These are phyloP conservation scores for Leptographium radiaticola DNA, from an alignment of 2,329 filamentous ascomycete species.

Conservation along the genomic window DNA sequence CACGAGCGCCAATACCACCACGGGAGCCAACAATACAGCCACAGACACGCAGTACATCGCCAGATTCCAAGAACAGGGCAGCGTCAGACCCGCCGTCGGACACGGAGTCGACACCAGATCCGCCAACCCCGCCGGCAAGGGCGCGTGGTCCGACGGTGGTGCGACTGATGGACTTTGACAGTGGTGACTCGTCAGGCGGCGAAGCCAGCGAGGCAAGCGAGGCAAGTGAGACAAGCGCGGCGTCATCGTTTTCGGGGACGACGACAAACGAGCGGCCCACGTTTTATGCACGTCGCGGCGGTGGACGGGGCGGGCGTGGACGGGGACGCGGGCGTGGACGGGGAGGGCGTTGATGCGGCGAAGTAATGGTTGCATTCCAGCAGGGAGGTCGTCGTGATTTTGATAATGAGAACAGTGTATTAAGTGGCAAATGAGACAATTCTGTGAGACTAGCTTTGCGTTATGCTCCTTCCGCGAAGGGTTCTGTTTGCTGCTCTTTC, in stretches of 20 bases:
- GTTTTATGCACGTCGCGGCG: constrained; percentile 7
- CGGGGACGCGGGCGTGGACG: constrained; percentile 4
- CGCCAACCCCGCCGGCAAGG: constrained; percentile 6
- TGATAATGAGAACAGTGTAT: too few species aligned
- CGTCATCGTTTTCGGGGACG: background rate
- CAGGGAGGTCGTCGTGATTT: too few species aligned
- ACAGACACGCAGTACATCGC: too few species aligned
- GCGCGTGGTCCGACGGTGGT: constrained; percentile 16
- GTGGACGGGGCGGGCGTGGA: constrained; percentile 2
- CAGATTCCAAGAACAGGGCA: too few species aligned
- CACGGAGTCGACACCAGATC: too few species aligned
- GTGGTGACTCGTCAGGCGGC: constrained; percentile 6
- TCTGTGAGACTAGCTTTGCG: too few species aligned
- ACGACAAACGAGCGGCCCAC: background rate
- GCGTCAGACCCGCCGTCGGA: too few species aligned
- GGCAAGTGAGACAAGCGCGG: background rate
- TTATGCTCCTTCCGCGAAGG: too few species aligned
- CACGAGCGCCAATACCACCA: too few species aligned
- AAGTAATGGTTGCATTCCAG: too few species aligned
- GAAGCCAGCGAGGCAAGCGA: constrained; percentile 2
- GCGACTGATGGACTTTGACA: constrained; percentile 17
- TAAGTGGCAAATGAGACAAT: too few species aligned
- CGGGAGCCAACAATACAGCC: background rate
- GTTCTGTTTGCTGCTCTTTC: too few species aligned
- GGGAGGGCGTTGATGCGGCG: background rate